These are phyloP conservation scores for Coelastrella sp. DNA, from an alignment of 139 green algal species.

Conservation along the genomic window DNA sequence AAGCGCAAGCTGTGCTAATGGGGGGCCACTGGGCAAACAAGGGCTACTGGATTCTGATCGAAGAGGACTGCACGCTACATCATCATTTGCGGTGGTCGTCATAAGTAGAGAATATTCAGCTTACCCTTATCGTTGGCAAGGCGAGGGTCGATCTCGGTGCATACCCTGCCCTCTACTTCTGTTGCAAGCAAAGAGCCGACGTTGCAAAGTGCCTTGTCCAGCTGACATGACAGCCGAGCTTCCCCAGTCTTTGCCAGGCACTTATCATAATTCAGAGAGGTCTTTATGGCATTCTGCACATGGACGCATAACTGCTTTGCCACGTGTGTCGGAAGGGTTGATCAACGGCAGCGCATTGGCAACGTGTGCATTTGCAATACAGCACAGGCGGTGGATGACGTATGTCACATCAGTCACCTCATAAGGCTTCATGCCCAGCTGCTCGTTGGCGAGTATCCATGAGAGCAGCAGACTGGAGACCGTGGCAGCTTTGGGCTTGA, in stretches of 20 bases:
- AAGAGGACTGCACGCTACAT: no score
- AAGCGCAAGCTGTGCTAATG: background rate
- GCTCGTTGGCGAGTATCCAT: conserved; percentile 41
- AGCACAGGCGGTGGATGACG: background rate
- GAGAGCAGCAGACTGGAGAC: conserved; percentile 49
- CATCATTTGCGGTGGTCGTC: no score
- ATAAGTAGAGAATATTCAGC: background rate
- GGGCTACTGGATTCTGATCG: no score
- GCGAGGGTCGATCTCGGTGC: conserved; percentile 82
- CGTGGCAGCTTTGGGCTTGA: conserved; percentile 69
- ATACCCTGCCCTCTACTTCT: conserved; percentile 79
- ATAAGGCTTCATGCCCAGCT: conserved; percentile 52
- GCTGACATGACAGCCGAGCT: conserved; percentile 45
- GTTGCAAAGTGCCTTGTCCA: conserved; percentile 87
- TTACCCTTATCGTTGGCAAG: conserved; percentile 77
- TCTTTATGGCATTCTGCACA: conserved; percentile 78
- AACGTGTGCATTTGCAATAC: background rate
- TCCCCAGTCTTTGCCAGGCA: conserved; percentile 42
- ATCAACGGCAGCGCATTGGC: background rate
- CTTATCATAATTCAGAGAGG: conserved; percentile 74
- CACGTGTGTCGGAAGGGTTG: background rate
- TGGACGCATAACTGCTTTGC: background rate
- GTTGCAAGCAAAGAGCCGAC: conserved; percentile 75
- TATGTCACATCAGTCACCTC: conserved; percentile 18
- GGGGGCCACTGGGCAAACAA: no score